Evolutionary conservation across 495 filamentous ascomycete genomes (phyloP).

Genomic region (Xylaria flabelliformis): DNA sequence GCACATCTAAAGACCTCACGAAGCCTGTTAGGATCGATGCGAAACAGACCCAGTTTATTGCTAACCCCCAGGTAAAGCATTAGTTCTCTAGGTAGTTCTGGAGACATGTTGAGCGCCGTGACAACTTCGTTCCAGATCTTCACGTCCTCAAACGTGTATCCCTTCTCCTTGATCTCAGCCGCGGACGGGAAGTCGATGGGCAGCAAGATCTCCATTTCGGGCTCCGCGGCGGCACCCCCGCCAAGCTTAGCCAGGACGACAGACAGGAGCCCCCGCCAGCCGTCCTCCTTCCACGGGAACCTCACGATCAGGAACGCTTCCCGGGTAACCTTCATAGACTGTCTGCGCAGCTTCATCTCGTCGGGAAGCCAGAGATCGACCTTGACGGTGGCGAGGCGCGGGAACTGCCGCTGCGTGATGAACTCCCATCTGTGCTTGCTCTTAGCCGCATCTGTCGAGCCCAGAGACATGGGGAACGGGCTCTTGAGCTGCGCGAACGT

Average conservation of each 20-base stretch:
- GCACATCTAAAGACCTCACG: slow-evolving; percentile 79
- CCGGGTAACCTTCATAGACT: slow-evolving; percentile 49
- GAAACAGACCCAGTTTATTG: slow-evolving; percentile 73
- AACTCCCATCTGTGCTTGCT: slow-evolving; percentile 71
- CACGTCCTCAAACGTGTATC: slow-evolving; percentile 68
- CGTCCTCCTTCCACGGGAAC: slow-evolving; percentile 62
- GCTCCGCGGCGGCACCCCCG: slow-evolving; percentile 49
- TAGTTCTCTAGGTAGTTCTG: slow-evolving; percentile 57
- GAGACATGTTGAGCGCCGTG: slow-evolving; percentile 63
- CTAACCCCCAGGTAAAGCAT: slow-evolving; percentile 66
- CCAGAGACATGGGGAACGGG: slow-evolving; percentile 52
- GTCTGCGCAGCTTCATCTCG: slow-evolving; percentile 53
- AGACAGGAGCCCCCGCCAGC: slow-evolving; percentile 48
- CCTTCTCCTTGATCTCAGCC: slow-evolving; percentile 55
- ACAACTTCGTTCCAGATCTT: slow-evolving; percentile 82
- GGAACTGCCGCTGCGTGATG: slow-evolving; percentile 78
- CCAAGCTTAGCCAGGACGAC: slow-evolving; percentile 52
- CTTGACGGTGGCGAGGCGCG: slow-evolving; percentile 72
- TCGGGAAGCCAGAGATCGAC: slow-evolving; percentile 85
- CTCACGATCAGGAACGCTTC: slow-evolving; percentile 64
- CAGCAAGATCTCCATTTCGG: slow-evolving; percentile 63
- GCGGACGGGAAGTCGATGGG: slow-evolving; percentile 68
- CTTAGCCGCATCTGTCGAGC: slow-evolving; percentile 49
- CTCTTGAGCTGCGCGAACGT: slow-evolving; percentile 74
- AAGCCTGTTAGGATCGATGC: slow-evolving; percentile 64